Conservation (phyloP, 495 filamentous ascomycete species). For the Mycothermus thermophilus region DNA sequence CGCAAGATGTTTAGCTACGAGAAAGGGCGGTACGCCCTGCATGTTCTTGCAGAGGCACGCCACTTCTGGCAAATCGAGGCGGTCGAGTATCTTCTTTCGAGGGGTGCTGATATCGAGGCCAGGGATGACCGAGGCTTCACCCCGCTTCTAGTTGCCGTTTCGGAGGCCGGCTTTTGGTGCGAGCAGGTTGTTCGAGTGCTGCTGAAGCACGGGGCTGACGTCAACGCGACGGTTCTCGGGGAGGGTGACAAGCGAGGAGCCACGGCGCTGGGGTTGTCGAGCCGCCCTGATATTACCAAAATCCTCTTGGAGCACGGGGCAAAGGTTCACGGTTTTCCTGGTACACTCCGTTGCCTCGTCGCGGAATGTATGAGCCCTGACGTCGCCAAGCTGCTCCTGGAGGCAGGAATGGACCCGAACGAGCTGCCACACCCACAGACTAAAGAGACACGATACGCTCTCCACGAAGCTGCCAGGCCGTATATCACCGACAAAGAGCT, state of each 20-base stretch:
- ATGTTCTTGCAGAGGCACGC: constrained; percentile 4
- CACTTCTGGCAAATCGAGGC: constrained; percentile 8
- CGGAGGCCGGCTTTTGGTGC: background rate
- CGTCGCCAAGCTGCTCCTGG: constrained; percentile 1
- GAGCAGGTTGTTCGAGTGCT: constrained; percentile 3
- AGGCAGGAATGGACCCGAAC: constrained; percentile 1
- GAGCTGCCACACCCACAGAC: background rate
- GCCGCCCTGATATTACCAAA: background rate
- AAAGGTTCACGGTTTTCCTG: background rate
- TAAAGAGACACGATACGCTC: constrained; percentile 1
- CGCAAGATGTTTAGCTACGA: background rate
- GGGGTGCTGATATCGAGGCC: constrained; percentile 12
- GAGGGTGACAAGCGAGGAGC: background rate
- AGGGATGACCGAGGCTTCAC: constrained; percentile 9
- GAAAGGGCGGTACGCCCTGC: constrained; percentile 3
- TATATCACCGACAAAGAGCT: background rate
- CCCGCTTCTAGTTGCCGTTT: constrained; percentile 1
- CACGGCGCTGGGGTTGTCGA: background rate
- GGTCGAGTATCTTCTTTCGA: constrained; percentile 7
- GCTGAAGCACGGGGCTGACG: constrained; percentile 1
- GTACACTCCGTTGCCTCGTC: background rate
- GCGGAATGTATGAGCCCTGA: background rate
- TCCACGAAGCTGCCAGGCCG: constrained; percentile 4
- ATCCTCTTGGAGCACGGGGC: constrained; percentile 2
- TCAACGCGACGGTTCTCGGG: constrained; percentile 1